Conservation (phyloP, 2,329 filamentous ascomycete species). For the Hymenoscyphus fraxineus region DNA sequence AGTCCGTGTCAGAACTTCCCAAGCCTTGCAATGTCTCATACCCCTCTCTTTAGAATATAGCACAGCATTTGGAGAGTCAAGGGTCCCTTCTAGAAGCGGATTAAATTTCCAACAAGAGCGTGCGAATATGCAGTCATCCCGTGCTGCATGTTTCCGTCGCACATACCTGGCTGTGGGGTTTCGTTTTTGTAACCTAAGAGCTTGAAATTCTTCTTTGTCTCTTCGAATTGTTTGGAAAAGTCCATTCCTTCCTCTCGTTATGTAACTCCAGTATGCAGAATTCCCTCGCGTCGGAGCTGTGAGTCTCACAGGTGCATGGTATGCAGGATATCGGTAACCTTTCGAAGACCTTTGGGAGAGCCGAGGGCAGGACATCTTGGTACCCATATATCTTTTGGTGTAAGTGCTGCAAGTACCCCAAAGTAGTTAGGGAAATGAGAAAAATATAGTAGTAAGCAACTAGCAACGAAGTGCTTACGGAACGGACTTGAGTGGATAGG, state of each 20-base stretch:
- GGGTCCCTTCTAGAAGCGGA: background rate
- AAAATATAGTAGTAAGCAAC: background rate
- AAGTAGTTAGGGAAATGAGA: background rate
- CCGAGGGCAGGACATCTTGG: background rate
- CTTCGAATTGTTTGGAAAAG: slow-evolving; percentile 34
- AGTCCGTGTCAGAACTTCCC: background rate
- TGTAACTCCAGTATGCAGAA: slow-evolving; percentile 5
- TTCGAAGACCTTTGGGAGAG: background rate
- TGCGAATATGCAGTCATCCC: background rate
- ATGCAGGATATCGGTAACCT: background rate
- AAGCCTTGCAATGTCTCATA: background rate
- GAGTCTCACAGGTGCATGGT: background rate
- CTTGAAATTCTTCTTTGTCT: slow-evolving; percentile 26
- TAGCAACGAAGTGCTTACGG: background rate
- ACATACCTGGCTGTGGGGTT: background rate
- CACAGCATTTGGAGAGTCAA: background rate
- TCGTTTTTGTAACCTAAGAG: slow-evolving; percentile 7
- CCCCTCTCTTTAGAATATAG: background rate
- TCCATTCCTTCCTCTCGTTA: slow-evolving; percentile 26
- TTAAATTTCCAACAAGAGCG: background rate
- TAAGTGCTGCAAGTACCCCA: background rate
- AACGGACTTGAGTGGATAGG: no score
- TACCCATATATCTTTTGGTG: background rate
- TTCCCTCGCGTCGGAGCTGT: background rate
- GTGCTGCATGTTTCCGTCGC: background rate